Evolutionary conservation across 345 rosid genomes (phyloP), one percentile per base, ranked within the genome.

Genomic region (Salix koriyanagi): DNA sequence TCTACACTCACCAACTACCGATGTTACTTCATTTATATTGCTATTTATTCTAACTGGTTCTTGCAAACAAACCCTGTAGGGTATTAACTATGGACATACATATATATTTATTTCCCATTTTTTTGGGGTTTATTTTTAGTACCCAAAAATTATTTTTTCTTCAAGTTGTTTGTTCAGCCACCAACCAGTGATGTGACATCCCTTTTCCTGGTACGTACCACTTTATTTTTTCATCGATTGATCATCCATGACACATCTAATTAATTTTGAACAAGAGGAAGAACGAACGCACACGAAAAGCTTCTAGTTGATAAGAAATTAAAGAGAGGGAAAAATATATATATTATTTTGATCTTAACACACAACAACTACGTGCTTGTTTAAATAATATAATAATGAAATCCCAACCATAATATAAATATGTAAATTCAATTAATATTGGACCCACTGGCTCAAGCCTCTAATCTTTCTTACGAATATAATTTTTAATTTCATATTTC

Each of bases 151-250:
- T 21, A 56, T 7, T n/a, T n/a, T 8, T 8, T n/a, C 23, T 56
- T 56, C 2, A 41, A 10, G 11, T 2, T 56, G 62, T 56, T 56
- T n/a, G 28, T 52, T 50, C 62, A 19, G 42, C 41, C 44, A 71
- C 65, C 64, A 61, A 71, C 74, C 74, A 50, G 10, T 32, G 64
- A 52, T 71, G 74, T 52, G 19, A 71, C 62, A 8, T 56, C 62
- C 23, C 62, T 9, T 46, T n/a, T 2, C 28, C 14, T 56, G 6
- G 14, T 56, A 3, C 13, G 44, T 10, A 10, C 44, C 12, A 0
- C 62, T 56, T 56, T 56, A 56, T n/a, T 56, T 23, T 4, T 9
- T 56, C 28, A 56, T 9, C 23, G 3, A 18, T 9, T 4, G 11
- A 8, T 19, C n/a, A 32, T 16, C 36, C 36, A 25, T 37, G 14